Evolutionary conservation across 2,329 filamentous ascomycete genomes (phyloP), one percentile per base, ranked within the genome.

Genomic region (Nothophoma quercina): DNA sequence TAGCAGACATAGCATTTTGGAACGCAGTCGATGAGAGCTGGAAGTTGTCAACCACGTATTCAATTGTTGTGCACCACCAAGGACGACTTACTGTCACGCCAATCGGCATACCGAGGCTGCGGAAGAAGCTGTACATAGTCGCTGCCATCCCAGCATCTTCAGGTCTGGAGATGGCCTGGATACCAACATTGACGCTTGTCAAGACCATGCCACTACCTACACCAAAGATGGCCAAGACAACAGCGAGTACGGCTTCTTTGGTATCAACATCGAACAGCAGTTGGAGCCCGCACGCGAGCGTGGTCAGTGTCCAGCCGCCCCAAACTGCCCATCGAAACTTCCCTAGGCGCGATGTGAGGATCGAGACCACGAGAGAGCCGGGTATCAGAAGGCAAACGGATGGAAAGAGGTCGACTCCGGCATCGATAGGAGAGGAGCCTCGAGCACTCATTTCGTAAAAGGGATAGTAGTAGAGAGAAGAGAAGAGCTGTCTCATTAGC

Each of bases 81-180:
- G 28, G 28, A 12, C 15, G 12, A 9, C 40, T 39, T 54, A 66
- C 47, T 10, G 76, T 74, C 4, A 81, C 68, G 6, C 78, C 78
- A 16, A 77, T 49, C 12, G 73, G 72, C 77, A 78, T 78, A 1
- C 79, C 78, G 51, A 79, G 68, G 7, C 70, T 74, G 21, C 69
- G 70, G 8, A 73, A 62, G 55, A 74, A 73, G 3, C 62, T 67
- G 56, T 73, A 77, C 74, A 73, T 75, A 29, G 63, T 65, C 0
- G 68, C 67, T 0, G 77, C 72, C 22, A 68, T 63, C 2, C 63
- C 65, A 15, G 54, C 55, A 36, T 76, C 65, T 25, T 71, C 63
- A 0, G 59, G 45, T 30, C 58, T 57, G 5, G 71, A 65, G 23
- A 75, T 64, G 18, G 71, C 74, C 45, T 78, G 76, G 1, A 73